Evolutionary conservation across 371 early-diverging fungal species (phyloP).

Genomic region (Mortierella sp.): DNA sequence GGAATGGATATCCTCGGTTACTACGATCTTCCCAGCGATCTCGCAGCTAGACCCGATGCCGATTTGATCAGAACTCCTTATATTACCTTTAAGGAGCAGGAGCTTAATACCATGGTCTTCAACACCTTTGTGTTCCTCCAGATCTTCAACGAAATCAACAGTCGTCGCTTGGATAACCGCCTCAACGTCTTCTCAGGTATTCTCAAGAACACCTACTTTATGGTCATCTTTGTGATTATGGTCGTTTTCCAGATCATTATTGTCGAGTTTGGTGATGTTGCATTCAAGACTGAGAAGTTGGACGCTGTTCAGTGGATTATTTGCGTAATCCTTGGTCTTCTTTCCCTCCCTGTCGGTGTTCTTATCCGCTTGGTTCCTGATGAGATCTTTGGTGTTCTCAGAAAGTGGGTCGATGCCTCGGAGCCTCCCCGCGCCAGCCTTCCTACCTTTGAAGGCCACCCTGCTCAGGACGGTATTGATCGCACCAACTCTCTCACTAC

Average conservation of each 20-base stretch:
- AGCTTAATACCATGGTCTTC: slow-evolving; percentile 75
- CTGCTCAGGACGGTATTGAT: slow-evolving; percentile 16
- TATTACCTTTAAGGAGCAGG: slow-evolving; percentile 26
- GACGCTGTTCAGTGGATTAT: slow-evolving; percentile 73
- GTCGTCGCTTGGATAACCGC: slow-evolving; percentile 74
- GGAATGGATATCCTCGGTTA: slow-evolving; percentile 61
- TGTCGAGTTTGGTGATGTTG: slow-evolving; percentile 73
- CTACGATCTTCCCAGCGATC: slow-evolving; percentile 4
- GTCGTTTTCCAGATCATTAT: slow-evolving; percentile 72
- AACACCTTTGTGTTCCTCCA: slow-evolving; percentile 86
- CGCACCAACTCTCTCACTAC: slow-evolving; percentile 58
- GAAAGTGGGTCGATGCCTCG: slow-evolving; percentile 35
- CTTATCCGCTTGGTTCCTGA: slow-evolving; percentile 76
- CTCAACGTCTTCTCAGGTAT: slow-evolving; percentile 73
- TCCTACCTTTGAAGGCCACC: slow-evolving; percentile 38
- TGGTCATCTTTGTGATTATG: slow-evolving; percentile 68
- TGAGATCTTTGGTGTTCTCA: slow-evolving; percentile 45
- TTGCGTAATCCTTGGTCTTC: slow-evolving; percentile 71
- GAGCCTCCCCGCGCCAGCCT: slow-evolving; percentile 14
- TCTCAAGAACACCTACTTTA: slow-evolving; percentile 69
- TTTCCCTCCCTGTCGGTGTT: slow-evolving; percentile 80
- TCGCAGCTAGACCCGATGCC: not conserved
- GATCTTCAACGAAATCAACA: slow-evolving; percentile 82
- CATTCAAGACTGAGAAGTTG: slow-evolving; percentile 72
- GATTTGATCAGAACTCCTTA: slow-evolving; percentile 5